phyloP scores from a whole-genome alignment of 208 protist species.

The Trypanosoma congolense region DNA sequence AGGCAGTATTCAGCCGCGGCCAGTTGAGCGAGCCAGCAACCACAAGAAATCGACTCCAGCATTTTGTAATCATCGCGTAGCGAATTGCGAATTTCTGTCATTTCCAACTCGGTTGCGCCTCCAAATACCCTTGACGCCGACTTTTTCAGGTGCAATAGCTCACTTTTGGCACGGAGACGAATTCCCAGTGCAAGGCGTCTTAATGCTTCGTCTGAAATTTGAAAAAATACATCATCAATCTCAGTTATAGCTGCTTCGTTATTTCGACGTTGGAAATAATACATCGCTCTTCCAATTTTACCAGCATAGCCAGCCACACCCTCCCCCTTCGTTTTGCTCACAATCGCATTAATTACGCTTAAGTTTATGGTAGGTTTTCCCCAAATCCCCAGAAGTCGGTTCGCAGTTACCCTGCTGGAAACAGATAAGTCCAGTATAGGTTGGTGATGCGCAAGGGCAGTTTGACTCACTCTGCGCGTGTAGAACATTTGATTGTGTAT shows the following conservation, averaged over 20 bases:
- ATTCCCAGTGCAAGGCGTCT: constrained; percentile 63
- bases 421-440: constrained; percentile 65
- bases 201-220: constrained; percentile 55
- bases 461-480: constrained; percentile 26
- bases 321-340: constrained; percentile 71
- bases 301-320: constrained; percentile 56
- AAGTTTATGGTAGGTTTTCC: constrained; percentile 34
- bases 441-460: constrained; percentile 60
- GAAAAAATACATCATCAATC: constrained; percentile 52
- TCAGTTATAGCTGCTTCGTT: constrained; percentile 45
- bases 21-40: constrained; percentile 78
- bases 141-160: constrained; percentile 75
- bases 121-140: constrained; percentile 65
- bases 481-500: constrained; percentile 44
- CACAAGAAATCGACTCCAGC: constrained; percentile 43
- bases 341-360: constrained; percentile 53
- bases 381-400: constrained; percentile 53
- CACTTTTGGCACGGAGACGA: constrained; percentile 56
- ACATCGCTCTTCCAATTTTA: constrained; percentile 33
- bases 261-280: constrained; percentile 51
- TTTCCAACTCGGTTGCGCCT: constrained; percentile 71
- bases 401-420: constrained; percentile 37
- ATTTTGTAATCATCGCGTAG: constrained; percentile 56
- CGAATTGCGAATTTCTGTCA: constrained; percentile 54
- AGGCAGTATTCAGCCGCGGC: constrained; percentile 68